Evolutionary conservation across 805 yeast genomes (phyloP).

Genomic region (Wickerhamiella dianesei): DNA sequence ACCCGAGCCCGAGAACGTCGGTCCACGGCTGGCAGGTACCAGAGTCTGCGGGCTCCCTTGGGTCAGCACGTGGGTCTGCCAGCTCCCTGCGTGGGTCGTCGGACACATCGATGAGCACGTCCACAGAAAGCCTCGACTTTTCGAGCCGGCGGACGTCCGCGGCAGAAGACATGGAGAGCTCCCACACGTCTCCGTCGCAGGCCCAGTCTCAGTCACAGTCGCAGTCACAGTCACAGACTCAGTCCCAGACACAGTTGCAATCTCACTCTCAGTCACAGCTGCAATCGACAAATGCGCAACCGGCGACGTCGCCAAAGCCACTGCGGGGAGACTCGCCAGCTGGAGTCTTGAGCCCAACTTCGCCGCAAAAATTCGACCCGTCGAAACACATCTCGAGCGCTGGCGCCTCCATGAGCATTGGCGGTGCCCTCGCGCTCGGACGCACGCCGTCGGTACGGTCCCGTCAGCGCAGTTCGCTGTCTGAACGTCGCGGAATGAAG

Average conservation of each 20-base stretch:
- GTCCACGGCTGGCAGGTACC: background rate
- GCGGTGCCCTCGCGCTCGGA: conserved; percentile 12
- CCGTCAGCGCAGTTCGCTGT: conserved; percentile 17
- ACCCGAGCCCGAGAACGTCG: background rate
- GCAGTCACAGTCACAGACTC: too few relatives aligned
- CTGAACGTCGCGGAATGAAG: conserved; percentile 27
- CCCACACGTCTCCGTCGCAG: conserved; percentile 13
- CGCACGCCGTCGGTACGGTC: conserved; percentile 14
- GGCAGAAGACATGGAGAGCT: background rate
- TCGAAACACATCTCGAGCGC: conserved; percentile 1
- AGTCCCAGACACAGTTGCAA: too few relatives aligned
- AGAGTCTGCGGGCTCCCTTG: background rate
- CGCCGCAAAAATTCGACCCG: background rate
- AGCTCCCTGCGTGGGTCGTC: background rate
- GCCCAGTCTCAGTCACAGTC: conserved; percentile 16
- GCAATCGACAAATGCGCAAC: too few relatives aligned
- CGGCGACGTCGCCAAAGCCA: conserved; percentile 13
- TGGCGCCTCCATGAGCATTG: conserved; percentile 6
- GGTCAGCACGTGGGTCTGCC: background rate
- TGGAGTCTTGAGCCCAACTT: conserved; percentile 1
- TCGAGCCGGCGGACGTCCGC: conserved; percentile 6
- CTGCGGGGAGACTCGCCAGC: too few relatives aligned
- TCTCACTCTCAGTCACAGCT: too few relatives aligned
- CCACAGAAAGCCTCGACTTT: background rate
- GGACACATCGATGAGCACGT: background rate